A percentile compares a stretch with the other conserved stretches of the same genome.
These are phyloP conservation scores for Poa annua DNA, from an alignment of 176 grass and related monocot genomes.

Conservation along the genomic window DNA sequence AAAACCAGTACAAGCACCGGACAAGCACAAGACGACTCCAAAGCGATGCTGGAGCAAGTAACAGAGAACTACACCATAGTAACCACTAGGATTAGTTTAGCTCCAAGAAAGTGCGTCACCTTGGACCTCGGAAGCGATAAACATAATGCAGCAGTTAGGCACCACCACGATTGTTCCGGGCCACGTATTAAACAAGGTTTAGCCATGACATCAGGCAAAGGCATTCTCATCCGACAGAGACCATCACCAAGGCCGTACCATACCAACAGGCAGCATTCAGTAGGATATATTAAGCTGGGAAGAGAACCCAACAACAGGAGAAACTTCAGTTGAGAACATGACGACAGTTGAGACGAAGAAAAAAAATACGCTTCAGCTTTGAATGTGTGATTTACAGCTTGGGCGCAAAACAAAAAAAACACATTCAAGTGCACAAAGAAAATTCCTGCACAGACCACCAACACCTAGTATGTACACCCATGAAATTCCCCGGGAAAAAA, in stretches of 20 bases:
- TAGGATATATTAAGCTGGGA: slow-evolving; percentile 28
- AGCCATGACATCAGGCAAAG: slow-evolving; percentile 49
- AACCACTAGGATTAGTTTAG: slow-evolving; percentile 55
- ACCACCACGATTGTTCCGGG: slow-evolving; percentile 4
- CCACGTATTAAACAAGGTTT: slow-evolving; percentile 42
- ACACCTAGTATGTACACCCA: slow-evolving; percentile 56
- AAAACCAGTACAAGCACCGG: slow-evolving; percentile 27
- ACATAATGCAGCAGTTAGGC: slow-evolving; percentile 46
- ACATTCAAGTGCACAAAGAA: slow-evolving; percentile 45
- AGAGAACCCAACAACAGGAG: slow-evolving; percentile 33
- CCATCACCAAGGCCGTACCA: slow-evolving; percentile 45
- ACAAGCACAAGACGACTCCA: slow-evolving; percentile 46
- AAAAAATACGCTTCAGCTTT: slow-evolving; percentile 42
- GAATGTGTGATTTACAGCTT: slow-evolving; percentile 65
- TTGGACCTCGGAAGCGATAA: slow-evolving; percentile 39
- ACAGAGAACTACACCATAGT: slow-evolving; percentile 24
- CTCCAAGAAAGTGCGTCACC: slow-evolving; percentile 39
- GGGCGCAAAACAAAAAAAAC: slow-evolving; percentile 24
- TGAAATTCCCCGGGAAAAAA: slow-evolving; percentile 11
- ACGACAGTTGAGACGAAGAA: not conserved
- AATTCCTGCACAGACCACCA: slow-evolving; percentile 59
- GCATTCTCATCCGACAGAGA: slow-evolving; percentile 41
- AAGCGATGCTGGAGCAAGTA: slow-evolving; percentile 4
- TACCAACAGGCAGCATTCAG: slow-evolving; percentile 21
- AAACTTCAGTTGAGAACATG: slow-evolving; percentile 1